A percentile compares a stretch with the other conserved stretches of the same genome.
These are phyloP conservation scores for Notholithocarpus densiflorus DNA, from an alignment of 306 rosid genomes.

Conservation along the genomic window DNA sequence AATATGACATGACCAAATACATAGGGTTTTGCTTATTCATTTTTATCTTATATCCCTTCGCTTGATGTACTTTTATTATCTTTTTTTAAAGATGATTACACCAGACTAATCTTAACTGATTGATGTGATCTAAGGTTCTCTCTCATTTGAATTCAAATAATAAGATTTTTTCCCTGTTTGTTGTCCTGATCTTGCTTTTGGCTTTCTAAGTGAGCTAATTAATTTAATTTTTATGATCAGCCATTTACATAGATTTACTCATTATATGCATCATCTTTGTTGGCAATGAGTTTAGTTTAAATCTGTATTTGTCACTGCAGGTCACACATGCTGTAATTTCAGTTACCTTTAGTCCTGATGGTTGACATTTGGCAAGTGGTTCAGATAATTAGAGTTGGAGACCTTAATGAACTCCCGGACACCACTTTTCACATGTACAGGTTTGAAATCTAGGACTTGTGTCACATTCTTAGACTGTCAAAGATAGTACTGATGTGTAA, in stretches of 20 bases:
- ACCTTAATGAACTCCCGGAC: conserved; percentile 66
- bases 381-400: conserved; percentile 95
- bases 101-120: background rate
- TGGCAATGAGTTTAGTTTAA: background rate
- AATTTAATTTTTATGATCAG: background rate
- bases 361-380: conserved; percentile 88
- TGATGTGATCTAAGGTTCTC: background rate
- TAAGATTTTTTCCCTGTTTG: background rate
- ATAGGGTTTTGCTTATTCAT: too few relatives aligned
- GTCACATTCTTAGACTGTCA: background rate
- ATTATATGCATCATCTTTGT: background rate
- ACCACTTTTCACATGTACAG: conserved; percentile 79
- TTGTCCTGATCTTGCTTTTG: background rate
- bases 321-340: conserved; percentile 74
- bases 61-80: too few relatives aligned
- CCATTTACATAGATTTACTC: background rate
- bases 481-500: conserved; percentile 2
- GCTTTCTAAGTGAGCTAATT: background rate
- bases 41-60: too few relatives aligned
- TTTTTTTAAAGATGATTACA: too few relatives aligned
- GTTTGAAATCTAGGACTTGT: conserved; percentile 38
- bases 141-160: background rate
- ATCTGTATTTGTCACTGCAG: conserved; percentile 38
- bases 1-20: too few relatives aligned
- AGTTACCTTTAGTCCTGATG: conserved; percentile 93